These are phyloP conservation scores for Mycena sp. DNA, from an alignment of 1,284 basidiomycete species.

Conservation along the genomic window DNA sequence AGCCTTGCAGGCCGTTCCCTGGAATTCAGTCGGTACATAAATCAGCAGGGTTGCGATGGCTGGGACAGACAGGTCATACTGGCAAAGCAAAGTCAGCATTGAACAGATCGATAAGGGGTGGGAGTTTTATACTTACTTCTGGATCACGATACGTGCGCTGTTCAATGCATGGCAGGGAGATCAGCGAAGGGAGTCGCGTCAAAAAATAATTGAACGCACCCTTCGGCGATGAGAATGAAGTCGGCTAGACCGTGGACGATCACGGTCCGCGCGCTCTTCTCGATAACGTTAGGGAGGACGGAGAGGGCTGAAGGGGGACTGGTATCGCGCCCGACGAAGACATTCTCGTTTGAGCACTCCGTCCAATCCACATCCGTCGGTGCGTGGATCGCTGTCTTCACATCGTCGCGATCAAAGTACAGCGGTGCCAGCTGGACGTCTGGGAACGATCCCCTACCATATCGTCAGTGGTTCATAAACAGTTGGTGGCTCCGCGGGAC, in stretches of 20 bases:
- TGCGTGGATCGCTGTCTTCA: conserved; percentile 79
- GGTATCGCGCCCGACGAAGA: conserved; percentile 68
- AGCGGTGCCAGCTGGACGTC: conserved; percentile 57
- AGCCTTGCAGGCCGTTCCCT: conserved; percentile 77
- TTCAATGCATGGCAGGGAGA: not conserved
- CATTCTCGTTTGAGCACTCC: conserved; percentile 67
- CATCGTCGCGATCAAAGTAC: conserved; percentile 77
- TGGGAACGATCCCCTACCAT: conserved; percentile 65
- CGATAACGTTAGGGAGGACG: conserved; percentile 78
- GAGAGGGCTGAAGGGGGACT: conserved; percentile 70
- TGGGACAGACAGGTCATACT: conserved; percentile 74
- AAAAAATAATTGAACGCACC: conserved; percentile 53
- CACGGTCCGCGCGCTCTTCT: conserved; percentile 71
- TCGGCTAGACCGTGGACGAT: conserved; percentile 79
- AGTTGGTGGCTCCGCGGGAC: conserved; percentile 23
- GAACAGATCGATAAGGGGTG: not conserved
- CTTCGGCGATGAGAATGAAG: conserved; percentile 76
- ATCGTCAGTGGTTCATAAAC: not conserved
- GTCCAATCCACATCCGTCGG: conserved; percentile 68
- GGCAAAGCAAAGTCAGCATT: not conserved
- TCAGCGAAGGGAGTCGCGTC: not conserved
- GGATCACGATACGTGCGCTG: conserved; percentile 69
- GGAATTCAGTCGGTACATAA: not conserved
- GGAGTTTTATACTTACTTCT: conserved; percentile 59
- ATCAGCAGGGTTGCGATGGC: not conserved